These are phyloP conservation scores for Leccinum rimulosum DNA, from an alignment of 768 basidiomycete species.

Conservation along the genomic window DNA sequence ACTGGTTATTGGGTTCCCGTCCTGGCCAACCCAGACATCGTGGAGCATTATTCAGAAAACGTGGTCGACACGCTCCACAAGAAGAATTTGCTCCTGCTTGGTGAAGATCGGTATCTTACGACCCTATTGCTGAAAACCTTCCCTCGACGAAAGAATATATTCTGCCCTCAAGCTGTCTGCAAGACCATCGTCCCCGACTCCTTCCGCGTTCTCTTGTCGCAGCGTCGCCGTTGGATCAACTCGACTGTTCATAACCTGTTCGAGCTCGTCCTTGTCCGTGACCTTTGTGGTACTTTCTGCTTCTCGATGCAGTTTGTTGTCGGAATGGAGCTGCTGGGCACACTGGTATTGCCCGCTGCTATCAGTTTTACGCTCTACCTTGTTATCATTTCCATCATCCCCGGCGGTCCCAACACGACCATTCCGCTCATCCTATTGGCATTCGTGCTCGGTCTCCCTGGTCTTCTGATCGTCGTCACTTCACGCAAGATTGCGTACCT, in stretches of 20 bases:
- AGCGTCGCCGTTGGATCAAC: slow-evolving; percentile 99
- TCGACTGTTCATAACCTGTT: slow-evolving; percentile 97
- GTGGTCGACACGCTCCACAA: slow-evolving; percentile 99
- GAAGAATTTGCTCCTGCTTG: slow-evolving; percentile 95
- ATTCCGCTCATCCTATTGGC: slow-evolving; percentile 92
- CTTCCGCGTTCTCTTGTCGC: slow-evolving; percentile 89
- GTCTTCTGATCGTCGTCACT: slow-evolving; percentile 93
- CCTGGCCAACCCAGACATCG: slow-evolving; percentile 96
- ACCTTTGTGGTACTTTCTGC: slow-evolving; percentile 99
- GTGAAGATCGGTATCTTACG: slow-evolving; percentile 98
- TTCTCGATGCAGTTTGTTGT: slow-evolving; percentile 99
- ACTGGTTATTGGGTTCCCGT: slow-evolving; percentile 98
- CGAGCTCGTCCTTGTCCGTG: slow-evolving; percentile 92
- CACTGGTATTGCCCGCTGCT: slow-evolving; percentile 93
- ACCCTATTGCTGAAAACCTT: slow-evolving; percentile 98
- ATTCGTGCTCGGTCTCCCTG: slow-evolving; percentile 94
- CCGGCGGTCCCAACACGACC: slow-evolving; percentile 70
- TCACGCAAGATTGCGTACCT: slow-evolving; percentile 91
- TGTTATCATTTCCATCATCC: slow-evolving; percentile 84
- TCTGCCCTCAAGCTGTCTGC: slow-evolving; percentile 98
- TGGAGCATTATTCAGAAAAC: slow-evolving; percentile 99
- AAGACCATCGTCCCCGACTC: slow-evolving; percentile 98
- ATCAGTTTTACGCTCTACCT: slow-evolving; percentile 97
- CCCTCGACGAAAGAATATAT: slow-evolving; percentile 99
- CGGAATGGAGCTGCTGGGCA: slow-evolving; percentile 97